Base-by-base conservation (phyloP, 805 yeast species). In the Clavispora carvajalis region DNA sequence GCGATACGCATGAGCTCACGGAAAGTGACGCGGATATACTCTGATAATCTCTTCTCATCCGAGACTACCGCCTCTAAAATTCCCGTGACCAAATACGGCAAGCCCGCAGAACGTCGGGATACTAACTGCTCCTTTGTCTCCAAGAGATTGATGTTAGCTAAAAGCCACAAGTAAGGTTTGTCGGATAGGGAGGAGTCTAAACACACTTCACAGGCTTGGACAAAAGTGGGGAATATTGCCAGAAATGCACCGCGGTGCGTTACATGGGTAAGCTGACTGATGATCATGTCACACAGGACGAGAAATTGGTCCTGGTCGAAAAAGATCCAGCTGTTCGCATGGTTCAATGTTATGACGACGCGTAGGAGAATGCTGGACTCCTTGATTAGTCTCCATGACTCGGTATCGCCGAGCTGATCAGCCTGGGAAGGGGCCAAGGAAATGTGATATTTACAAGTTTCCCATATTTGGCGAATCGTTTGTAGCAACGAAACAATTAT, bases 241-340 rank as follows among this genome's bases (percentile, higher is more conserved):
- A 95, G 82, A 46, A 91, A 86, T 0, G 97, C 96, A 23, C 98
- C 98, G 45, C 95, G 74, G 52, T 93, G 98, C 34, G 90, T 77
- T 16, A 90, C 82, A 0, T 79, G 69, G 3, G 86, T 73, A 25
- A 93, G 64, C 55, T 89, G 95, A 9, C 66, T 73, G 42, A 84
- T 69, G 3, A 87, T 58, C 5, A 82, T 53, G 1, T 74, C 71
- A 9, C 93, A 86, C 22, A 70, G 50, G 3, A 47, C 36, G 11
- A 65, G 37, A n/a, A 74, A 54, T 7, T 34, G 29, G 2, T 48
- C 49, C 12, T 58, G 55, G 1, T 51, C 43, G 2, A 74, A 35
- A 7, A 52, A 35, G 5, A 12, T 29, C 37, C 40, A 36, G 17
- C 37, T 37, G 29, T 28, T 15, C 6, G 33, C 22, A 12, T 15